Base-by-base conservation (phyloP, 2,329 filamentous ascomycete species). In the Pyricularia sp. region DNA sequence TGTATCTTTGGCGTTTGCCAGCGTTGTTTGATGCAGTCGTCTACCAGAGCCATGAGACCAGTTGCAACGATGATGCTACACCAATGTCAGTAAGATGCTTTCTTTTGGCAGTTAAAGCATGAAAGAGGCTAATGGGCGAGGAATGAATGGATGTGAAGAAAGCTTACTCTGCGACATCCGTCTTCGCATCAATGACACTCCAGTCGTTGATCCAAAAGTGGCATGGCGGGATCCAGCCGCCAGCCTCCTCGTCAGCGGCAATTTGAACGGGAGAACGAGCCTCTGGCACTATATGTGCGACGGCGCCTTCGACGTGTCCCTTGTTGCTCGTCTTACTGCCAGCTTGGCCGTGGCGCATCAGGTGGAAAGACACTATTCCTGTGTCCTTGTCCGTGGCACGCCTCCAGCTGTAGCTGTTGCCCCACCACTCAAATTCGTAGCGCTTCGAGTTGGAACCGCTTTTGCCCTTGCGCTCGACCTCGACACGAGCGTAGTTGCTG, bases 401-500 rank as follows among this genome's bases (percentile, higher is more conserved):
- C 74, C 87, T 90, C 94, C 94, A 97, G 64, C 84, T 79, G 75
- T 97, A 97, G 65, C 81, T 83, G 70, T 88, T 84, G 30, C 91
- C 91, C 94, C 94, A 97, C 81, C 96, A 96, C 72, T 93, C 89
- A 71, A 96, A 97, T 65, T 92, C 90, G 74, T 97, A 97, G 67
- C 86, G 84, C 76, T 92, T 93, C 68, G 81, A 81, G 60, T 82
- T 79, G 69, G 85, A 87, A 62, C 82, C 85, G 87, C 63, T 82
- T 78, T 33, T 55, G 19, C 88, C 88, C 28, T 84, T 81, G 57
- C 90, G 85, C 69, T 84, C 86, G 63, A 99, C 78, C 68, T 96
- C 90, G 55, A 97, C 86, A 70, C 94, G 91, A 2, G 93, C 93
- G 74, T 99, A 99, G 78, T 97, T 99, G 69, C 91, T 96, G 74